These are phyloP conservation scores for Aotearoamyces nothofagi DNA, from an alignment of 2,329 filamentous ascomycete genomes.

Conservation along the genomic window DNA sequence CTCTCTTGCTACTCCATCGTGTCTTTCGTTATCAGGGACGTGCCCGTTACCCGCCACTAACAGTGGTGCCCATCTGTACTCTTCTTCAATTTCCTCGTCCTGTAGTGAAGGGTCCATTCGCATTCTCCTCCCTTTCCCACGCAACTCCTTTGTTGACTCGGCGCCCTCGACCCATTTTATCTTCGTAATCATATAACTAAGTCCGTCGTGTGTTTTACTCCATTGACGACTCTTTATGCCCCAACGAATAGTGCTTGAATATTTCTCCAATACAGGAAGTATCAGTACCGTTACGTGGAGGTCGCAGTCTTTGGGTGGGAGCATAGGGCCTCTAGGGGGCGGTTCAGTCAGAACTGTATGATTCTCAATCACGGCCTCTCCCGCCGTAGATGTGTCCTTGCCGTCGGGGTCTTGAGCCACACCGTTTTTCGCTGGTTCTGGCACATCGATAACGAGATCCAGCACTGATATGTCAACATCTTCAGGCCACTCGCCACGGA, in stretches of 20 bases:
- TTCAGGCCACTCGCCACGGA: conserved; percentile 74
- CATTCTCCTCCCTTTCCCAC: conserved; percentile 24
- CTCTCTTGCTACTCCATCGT: conserved; percentile 3
- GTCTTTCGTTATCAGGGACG: conserved; percentile 4
- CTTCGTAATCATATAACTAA: conserved; percentile 74
- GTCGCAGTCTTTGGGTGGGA: conserved; percentile 54
- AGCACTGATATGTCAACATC: conserved; percentile 59
- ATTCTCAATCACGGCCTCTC: conserved; percentile 23
- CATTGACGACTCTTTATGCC: conserved; percentile 75
- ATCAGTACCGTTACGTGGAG: conserved; percentile 78
- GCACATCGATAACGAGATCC: conserved; percentile 30
- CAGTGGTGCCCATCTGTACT: conserved; percentile 3
- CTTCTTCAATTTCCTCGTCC: conserved; percentile 9
- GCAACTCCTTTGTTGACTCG: conserved; percentile 28
- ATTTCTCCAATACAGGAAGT: conserved; percentile 63
- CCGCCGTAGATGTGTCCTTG: conserved; percentile 18
- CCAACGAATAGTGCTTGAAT: conserved; percentile 58
- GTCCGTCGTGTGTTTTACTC: conserved; percentile 37
- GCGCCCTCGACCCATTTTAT: conserved; percentile 79
- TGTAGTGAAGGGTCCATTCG: conserved; percentile 7
- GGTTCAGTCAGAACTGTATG: conserved; percentile 33
- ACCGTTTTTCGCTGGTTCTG: conserved; percentile 14
- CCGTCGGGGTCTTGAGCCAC: conserved; percentile 18
- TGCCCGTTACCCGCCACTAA: conserved; percentile 2
- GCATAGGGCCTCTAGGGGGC: conserved; percentile 43